phyloP scores from a whole-genome alignment of 768 basidiomycete genomes.

The Russula olivacea region DNA sequence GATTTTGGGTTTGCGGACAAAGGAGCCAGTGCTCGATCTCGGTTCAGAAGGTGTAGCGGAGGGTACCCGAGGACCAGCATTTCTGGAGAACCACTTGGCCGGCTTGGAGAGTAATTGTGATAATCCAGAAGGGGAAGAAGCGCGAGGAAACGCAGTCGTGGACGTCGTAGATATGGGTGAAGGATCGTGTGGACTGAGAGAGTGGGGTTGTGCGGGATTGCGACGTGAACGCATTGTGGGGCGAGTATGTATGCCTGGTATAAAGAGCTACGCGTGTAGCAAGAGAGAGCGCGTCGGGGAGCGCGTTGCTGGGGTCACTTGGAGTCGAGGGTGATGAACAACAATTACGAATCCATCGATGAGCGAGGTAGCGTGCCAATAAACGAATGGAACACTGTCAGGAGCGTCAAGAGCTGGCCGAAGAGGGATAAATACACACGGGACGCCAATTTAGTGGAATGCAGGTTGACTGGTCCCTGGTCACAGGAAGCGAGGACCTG shows the following conservation, averaged over 20 bases:
- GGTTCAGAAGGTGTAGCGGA: slow-evolving; percentile 44
- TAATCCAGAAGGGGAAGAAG: slow-evolving; percentile 62
- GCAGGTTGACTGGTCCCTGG: not conserved
- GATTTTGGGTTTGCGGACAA: slow-evolving; percentile 64
- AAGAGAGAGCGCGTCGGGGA: not conserved
- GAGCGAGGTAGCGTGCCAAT: not conserved
- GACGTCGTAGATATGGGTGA: slow-evolving; percentile 5
- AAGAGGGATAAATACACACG: slow-evolving; percentile 11
- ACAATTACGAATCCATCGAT: not conserved
- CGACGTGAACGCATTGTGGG: slow-evolving; percentile 23
- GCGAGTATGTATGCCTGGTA: not conserved
- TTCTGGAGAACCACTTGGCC: slow-evolving; percentile 56
- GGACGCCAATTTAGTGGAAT: not conserved
- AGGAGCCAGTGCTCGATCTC: slow-evolving; percentile 36
- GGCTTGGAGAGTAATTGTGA: slow-evolving; percentile 62
- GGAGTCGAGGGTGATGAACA: not conserved
- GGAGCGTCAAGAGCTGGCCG: not conserved
- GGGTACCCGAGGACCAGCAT: slow-evolving; percentile 30
- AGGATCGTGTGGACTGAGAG: slow-evolving; percentile 26
- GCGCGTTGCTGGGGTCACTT: not conserved
- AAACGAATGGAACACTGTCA: slow-evolving; percentile 6
- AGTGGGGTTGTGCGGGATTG: slow-evolving; percentile 13
- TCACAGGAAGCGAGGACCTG: slow-evolving; percentile 1
- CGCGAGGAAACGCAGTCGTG: slow-evolving; percentile 39
- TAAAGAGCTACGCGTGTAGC: not conserved